Evolutionary conservation across 352 stramenopile genomes (phyloP).

Genomic region (Globisporangium apiculatum): DNA sequence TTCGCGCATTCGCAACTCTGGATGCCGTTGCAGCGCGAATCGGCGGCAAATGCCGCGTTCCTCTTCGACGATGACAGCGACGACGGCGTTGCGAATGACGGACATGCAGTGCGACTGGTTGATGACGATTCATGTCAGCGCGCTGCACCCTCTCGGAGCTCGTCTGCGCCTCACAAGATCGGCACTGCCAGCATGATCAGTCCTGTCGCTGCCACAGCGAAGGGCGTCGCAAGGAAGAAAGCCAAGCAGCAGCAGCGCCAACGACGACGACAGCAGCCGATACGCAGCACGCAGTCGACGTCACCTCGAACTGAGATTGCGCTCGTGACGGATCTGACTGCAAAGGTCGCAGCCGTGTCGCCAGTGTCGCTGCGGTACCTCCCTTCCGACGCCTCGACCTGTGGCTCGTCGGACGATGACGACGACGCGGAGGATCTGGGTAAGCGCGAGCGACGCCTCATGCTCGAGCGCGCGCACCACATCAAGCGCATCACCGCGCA

Average conservation of each 20-base stretch:
- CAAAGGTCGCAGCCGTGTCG: not conserved
- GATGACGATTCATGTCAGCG: too few species aligned
- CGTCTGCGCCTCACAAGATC: too few species aligned
- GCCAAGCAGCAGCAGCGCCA: not conserved
- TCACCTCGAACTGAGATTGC: not conserved
- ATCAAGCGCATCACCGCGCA: slow-evolving; percentile 25
- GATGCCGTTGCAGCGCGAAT: not conserved
- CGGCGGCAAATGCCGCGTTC: slow-evolving; percentile 5
- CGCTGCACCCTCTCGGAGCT: too few species aligned
- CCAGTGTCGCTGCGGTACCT: slow-evolving; percentile 6
- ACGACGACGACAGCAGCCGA: not conserved
- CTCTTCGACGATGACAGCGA: not conserved
- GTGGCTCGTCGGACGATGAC: slow-evolving; percentile 24
- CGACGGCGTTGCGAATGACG: too few species aligned
- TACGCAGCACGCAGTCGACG: not conserved
- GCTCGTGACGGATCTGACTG: not conserved
- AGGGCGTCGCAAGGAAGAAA: not conserved
- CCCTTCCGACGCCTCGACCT: slow-evolving; percentile 26
- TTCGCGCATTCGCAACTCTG: slow-evolving; percentile 2
- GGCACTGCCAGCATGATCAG: too few species aligned
- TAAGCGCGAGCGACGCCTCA: slow-evolving; percentile 24
- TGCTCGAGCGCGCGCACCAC: slow-evolving; percentile 27
- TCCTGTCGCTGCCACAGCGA: too few species aligned
- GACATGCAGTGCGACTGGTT: too few species aligned
- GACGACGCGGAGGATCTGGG: slow-evolving; percentile 23